Percentiles rank a stretch among this genome's conserved stretches.
phyloP scores from a whole-genome alignment of 352 stramenopile species.

The Thraustotheca clavata region DNA sequence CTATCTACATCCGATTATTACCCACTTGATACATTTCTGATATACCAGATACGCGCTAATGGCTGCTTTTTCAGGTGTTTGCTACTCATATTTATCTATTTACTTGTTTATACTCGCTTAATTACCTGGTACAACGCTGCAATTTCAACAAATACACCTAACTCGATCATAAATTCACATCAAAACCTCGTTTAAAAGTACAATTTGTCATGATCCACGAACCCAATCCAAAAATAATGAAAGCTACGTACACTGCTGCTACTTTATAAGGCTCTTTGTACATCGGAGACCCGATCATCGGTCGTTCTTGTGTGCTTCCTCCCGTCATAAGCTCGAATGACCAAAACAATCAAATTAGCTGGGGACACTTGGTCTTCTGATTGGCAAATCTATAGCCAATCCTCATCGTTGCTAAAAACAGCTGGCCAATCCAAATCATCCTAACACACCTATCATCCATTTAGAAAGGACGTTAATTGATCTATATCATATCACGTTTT shows the following conservation, averaged over 20 bases:
- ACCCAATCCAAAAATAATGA: conserved; percentile 44
- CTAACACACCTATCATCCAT: too few species aligned
- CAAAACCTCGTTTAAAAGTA: conserved; percentile 2
- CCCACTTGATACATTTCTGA: neutral
- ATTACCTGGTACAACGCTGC: conserved; percentile 6
- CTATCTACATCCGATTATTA: conserved; percentile 36
- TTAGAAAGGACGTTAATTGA: too few species aligned
- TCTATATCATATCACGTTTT: too few species aligned
- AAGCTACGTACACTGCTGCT: conserved; percentile 26
- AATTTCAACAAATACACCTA: conserved; percentile 21
- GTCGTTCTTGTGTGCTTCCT: too few species aligned
- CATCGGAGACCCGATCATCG: neutral
- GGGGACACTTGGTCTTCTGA: too few species aligned
- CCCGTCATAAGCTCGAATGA: too few species aligned
- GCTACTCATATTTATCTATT: conserved; percentile 5
- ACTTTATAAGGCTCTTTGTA: conserved; percentile 3
- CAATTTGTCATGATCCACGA: conserved; percentile 67
- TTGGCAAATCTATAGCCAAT: too few species aligned
- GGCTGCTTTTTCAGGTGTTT: conserved; percentile 49
- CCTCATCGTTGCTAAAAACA: too few species aligned
- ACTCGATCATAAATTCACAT: neutral
- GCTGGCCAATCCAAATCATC: too few species aligned
- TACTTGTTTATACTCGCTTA: neutral
- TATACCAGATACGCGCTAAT: conserved; percentile 61
- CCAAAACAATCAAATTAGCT: too few species aligned